These are phyloP conservation scores for Sequoiadendron giganteum DNA, from an alignment of 75 land plant species.

Conservation along the genomic window DNA sequence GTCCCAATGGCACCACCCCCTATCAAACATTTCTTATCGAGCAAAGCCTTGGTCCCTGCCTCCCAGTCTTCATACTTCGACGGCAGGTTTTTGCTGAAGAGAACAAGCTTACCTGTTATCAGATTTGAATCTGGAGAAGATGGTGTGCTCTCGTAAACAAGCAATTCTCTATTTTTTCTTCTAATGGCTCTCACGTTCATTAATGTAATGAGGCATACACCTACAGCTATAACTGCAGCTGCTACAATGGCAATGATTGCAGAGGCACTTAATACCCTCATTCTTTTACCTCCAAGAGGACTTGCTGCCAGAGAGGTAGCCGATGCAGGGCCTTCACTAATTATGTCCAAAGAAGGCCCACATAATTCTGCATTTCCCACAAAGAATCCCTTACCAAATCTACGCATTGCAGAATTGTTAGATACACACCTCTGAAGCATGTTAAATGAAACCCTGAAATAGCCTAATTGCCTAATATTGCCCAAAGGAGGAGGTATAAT, in stretches of 20 bases:
- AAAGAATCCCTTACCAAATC: constrained; percentile 63
- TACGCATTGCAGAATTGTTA: constrained; percentile 30
- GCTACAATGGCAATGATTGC: constrained; percentile 81
- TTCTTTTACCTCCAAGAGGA: constrained; percentile 8
- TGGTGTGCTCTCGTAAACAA: constrained; percentile 68
- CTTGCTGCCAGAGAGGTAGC: constrained; percentile 8
- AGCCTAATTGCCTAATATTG: constrained; percentile 41
- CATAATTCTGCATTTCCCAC: constrained; percentile 71
- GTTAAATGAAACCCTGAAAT: constrained; percentile 83
- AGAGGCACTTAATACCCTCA: constrained; percentile 51
- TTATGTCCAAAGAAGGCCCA: constrained; percentile 53
- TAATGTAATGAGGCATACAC: constrained; percentile 66
- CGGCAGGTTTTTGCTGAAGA: constrained; percentile 86
- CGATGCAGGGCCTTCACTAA: constrained; percentile 23
- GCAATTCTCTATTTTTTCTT: constrained; percentile 17
- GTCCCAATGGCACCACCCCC: constrained; percentile 85
- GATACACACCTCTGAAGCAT: constrained; percentile 78
- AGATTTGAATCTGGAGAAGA: constrained; percentile 65
- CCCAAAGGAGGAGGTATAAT: constrained; percentile 57
- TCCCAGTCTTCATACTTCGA: constrained; percentile 97
- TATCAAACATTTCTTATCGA: constrained; percentile 79
- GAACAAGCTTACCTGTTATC: constrained; percentile 87
- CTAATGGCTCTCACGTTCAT: constrained; percentile 61
- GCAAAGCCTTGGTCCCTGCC: constrained; percentile 85
- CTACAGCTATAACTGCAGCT: constrained; percentile 75